These are phyloP conservation scores for Collybia sordida DNA, from an alignment of 768 basidiomycete species.

Conservation along the genomic window DNA sequence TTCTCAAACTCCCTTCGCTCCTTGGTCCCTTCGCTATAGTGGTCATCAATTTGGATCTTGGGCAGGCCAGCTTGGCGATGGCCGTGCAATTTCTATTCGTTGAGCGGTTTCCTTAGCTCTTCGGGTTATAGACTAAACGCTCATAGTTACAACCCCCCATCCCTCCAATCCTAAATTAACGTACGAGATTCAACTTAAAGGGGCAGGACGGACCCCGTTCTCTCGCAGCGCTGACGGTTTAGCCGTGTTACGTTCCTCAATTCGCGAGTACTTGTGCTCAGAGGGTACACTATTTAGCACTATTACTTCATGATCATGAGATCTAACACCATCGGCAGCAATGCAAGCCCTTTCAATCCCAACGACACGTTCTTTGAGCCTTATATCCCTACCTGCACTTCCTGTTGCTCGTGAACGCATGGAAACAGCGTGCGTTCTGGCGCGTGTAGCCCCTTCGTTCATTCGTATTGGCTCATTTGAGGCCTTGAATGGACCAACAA, in stretches of 20 bases:
- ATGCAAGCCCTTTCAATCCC: conserved; percentile 80
- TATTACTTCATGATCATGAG: background rate
- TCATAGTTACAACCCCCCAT: conserved; percentile 75
- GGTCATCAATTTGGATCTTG: conserved; percentile 89
- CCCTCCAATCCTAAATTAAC: conserved; percentile 50
- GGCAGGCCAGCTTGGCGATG: conserved; percentile 96
- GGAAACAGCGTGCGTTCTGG: conserved; percentile 73
- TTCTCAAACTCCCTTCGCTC: conserved; percentile 44
- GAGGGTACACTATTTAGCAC: conserved; percentile 57
- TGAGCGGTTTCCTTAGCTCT: conserved; percentile 11
- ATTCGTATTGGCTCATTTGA: conserved; percentile 92
- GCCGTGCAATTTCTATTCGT: conserved; percentile 87
- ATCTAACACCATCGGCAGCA: conserved; percentile 22
- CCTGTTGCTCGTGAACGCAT: conserved; percentile 72
- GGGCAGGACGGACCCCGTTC: conserved; percentile 92
- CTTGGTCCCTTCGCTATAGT: conserved; percentile 90
- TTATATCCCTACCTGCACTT: conserved; percentile 73
- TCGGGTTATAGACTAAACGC: conserved; percentile 2
- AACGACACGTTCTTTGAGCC: conserved; percentile 82
- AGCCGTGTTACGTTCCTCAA: conserved; percentile 91
- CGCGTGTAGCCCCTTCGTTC: conserved; percentile 87
- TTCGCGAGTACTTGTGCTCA: conserved; percentile 90
- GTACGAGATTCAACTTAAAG: conserved; percentile 94
- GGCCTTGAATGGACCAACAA: conserved; percentile 71
- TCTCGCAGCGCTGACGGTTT: conserved; percentile 91